Evolutionary conservation across 306 rosid genomes (phyloP), one percentile per base, ranked within the genome.

Genomic region (Casuarina glauca): DNA sequence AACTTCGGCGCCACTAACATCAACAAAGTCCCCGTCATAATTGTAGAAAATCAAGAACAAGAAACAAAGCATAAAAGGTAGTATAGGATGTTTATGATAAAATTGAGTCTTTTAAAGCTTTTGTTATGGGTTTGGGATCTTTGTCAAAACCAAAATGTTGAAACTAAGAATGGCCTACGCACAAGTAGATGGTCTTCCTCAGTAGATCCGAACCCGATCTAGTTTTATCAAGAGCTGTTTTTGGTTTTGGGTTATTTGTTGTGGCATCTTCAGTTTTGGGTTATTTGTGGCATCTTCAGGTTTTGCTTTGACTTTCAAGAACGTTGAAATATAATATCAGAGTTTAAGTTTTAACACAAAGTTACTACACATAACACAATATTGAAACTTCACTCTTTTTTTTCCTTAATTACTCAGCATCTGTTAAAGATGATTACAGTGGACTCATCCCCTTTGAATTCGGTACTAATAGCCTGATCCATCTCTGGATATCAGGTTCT

Each of bases 241-340:
- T 53, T 38, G 13, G 39, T 84, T 79, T 49, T 66, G 15, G 9
- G 78, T 17, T 72, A 70, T n/a, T 77, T 83, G 2, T 69, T 78
- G 53, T 17, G 58, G 15, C 36, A 20, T 3, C 39, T 13, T 13
- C 43, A 54, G 32, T 84, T 79, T 49, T 66, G 15, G 9, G 78
- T 17, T 72, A 70, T n/a, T 77, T 83, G 2, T 69, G 58, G 15
- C 36, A 20, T 3, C 39, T 13, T 13, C 43, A 54, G 32, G 32
- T 0, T 3, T 78, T 7, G 78, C 71, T 35, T 64, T 74, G 51
- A 78, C 85, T 1, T 53, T 11, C 8, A 70, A 74, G 74, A 81
- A 63, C 19, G 10, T 26, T 26, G 32, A 26, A 26, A 26, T 26
- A 26, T 26, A 26, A 26, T 26, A 26, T 26, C 32, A 26, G 32